phyloP scores from a whole-genome alignment of 306 rosid species.

The Trichosanthes truncata region DNA sequence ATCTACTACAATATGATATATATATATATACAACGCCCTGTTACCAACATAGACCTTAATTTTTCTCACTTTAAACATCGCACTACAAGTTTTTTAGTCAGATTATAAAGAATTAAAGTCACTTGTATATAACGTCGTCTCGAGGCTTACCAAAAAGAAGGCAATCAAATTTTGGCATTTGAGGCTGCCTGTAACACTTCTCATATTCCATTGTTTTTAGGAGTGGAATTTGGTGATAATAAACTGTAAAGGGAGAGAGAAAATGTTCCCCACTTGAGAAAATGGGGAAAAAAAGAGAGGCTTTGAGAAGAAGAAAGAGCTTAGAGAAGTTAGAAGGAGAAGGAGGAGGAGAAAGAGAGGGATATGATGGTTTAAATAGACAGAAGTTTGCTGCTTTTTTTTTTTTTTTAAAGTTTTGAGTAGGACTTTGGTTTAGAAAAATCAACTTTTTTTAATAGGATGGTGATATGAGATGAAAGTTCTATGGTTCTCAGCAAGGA shows the following conservation, averaged over 20 bases:
- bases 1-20: too few relatives aligned
- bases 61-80: background rate
- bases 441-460: background rate
- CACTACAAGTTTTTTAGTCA: background rate
- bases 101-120: background rate
- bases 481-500: background rate
- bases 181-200: conserved; percentile 36
- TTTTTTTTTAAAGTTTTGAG: background rate
- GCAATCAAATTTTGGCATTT: conserved; percentile 69
- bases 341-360: conserved; percentile 31
- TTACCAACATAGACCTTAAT: too few relatives aligned
- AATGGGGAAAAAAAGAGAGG: background rate
- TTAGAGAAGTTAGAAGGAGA: conserved; percentile 27
- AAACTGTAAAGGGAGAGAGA: background rate
- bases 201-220: conserved; percentile 58
- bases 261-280: conserved; percentile 3
- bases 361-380: conserved; percentile 43
- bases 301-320: conserved; percentile 11
- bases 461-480: background rate
- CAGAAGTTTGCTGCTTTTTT: conserved; percentile 10
- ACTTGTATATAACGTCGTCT: background rate
- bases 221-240: background rate
- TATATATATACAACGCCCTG: too few relatives aligned
- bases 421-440: background rate
- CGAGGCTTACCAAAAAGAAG: conserved; percentile 65